Conservation (phyloP, 2,329 filamentous ascomycete genomes). For the Aureobasidium sp. region DNA sequence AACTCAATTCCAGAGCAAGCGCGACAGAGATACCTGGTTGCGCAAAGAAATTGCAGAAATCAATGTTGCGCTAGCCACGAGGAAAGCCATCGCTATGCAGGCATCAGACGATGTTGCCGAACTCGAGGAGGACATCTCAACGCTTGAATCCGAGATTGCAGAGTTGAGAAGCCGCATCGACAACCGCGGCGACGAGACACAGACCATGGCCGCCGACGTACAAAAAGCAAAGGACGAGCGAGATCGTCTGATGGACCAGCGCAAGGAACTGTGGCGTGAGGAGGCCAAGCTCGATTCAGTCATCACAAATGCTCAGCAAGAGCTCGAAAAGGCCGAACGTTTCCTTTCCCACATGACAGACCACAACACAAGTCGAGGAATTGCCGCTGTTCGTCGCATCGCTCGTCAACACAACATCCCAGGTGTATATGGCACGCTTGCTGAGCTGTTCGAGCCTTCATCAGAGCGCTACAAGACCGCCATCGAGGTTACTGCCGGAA, state of each 20-base stretch:
- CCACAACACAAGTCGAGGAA: conserved; percentile 71
- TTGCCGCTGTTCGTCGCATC: conserved; percentile 77
- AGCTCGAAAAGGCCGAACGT: conserved; percentile 68
- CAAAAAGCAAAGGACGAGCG: conserved; percentile 68
- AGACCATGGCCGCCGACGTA: conserved; percentile 62
- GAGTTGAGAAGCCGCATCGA: conserved; percentile 64
- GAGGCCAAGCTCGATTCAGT: conserved; percentile 78
- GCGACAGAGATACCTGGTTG: conserved; percentile 77
- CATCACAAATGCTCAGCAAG: conserved; percentile 63
- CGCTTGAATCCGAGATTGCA: conserved; percentile 64
- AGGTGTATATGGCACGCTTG: conserved; percentile 85
- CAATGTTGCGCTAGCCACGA: conserved; percentile 63
- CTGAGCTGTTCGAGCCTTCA: conserved; percentile 76
- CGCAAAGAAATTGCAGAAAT: conserved; percentile 72
- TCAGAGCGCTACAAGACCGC: conserved; percentile 77
- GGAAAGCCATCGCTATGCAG: conserved; percentile 77
- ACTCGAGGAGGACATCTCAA: conserved; percentile 60
- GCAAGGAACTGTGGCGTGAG: conserved; percentile 79
- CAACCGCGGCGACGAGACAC: conserved; percentile 66
- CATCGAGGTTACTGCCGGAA: conserved; percentile 85
- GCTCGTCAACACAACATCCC: conserved; percentile 70
- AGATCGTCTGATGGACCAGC: conserved; percentile 73
- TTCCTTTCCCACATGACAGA: conserved; percentile 81
- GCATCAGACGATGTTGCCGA: conserved; percentile 72
- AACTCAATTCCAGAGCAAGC: conserved; percentile 78